Percentiles rank a stretch among this genome's conserved stretches.
These are phyloP conservation scores for Capsicum pubescens DNA, from an alignment of 257 asterid genomes.

Conservation along the genomic window DNA sequence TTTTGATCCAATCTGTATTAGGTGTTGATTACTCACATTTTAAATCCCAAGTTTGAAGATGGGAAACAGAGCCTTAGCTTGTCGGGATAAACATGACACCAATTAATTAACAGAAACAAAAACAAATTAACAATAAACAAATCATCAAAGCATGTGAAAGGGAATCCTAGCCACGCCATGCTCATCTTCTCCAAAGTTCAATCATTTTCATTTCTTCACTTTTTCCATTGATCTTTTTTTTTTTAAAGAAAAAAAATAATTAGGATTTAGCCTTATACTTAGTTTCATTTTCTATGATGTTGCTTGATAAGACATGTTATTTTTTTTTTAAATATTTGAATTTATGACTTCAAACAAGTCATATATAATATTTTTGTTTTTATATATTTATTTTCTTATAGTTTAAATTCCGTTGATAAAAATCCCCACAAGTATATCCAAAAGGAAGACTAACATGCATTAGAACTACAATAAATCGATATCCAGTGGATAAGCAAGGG, in stretches of 20 bases:
- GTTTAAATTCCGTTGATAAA: too few species aligned
- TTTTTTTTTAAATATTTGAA: too few species aligned
- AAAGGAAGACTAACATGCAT: too few species aligned
- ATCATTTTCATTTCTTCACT: background rate
- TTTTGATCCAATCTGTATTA: constrained; percentile 6
- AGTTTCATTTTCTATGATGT: background rate
- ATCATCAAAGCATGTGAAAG: constrained; percentile 19
- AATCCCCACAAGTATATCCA: too few species aligned
- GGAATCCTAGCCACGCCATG: constrained; percentile 28
- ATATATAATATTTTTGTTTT: too few species aligned
- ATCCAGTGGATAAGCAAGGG: too few species aligned
- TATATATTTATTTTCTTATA: too few species aligned
- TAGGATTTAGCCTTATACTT: too few species aligned
- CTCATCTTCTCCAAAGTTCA: constrained; percentile 1
- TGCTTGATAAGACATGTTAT: background rate
- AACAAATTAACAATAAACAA: background rate
- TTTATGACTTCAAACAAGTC: too few species aligned
- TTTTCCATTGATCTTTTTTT: too few species aligned
- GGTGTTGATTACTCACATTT: background rate
- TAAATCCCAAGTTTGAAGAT: background rate
- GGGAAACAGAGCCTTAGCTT: constrained; percentile 19
- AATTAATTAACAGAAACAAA: constrained; percentile 12
- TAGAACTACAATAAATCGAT: too few species aligned
- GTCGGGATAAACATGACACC: constrained; percentile 30
- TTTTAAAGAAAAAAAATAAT: too few species aligned